A percentile compares a stretch with the other conserved stretches of the same genome.
Evolutionary conservation across 805 yeast genomes (phyloP).

Genomic region (Barnettozyma pratensis): DNA sequence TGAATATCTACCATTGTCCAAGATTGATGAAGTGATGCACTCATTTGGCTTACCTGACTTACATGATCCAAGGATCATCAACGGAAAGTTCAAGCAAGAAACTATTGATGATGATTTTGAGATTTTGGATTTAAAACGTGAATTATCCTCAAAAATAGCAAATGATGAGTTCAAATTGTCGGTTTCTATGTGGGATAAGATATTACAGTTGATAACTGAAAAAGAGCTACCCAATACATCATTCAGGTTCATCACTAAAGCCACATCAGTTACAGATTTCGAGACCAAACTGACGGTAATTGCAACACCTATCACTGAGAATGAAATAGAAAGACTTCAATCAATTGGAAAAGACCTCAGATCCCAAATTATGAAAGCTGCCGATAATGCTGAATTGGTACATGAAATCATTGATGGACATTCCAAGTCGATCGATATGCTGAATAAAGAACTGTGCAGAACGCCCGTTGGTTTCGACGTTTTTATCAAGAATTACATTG

Average conservation of each 20-base stretch:
- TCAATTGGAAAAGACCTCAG: constrained; percentile 14
- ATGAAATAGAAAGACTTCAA: constrained; percentile 24
- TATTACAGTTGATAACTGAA: constrained; percentile 36
- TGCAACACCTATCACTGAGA: constrained; percentile 28
- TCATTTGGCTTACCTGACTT: constrained; percentile 29
- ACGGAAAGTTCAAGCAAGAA: constrained; percentile 7
- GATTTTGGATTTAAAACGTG: constrained; percentile 9
- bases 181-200: constrained; percentile 42
- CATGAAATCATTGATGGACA: constrained; percentile 14
- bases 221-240: constrained; percentile 29
- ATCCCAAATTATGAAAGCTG: constrained; percentile 4
- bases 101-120: not conserved
- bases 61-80: not conserved
- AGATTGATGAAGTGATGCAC: constrained; percentile 63
- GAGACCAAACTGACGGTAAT: constrained; percentile 29
- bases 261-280: constrained; percentile 11
- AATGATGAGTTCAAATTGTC: constrained; percentile 64
- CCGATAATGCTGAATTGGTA: constrained; percentile 3
- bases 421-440: constrained; percentile 14
- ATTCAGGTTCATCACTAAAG: constrained; percentile 31
- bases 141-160: constrained; percentile 40
- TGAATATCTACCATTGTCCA: constrained; percentile 73
- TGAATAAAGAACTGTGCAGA: constrained; percentile 20
- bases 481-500: constrained; percentile 30
- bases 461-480: constrained; percentile 35